Evolutionary conservation across 1,284 basidiomycete species (phyloP).

Genomic region (Malassezia cuniculi): DNA sequence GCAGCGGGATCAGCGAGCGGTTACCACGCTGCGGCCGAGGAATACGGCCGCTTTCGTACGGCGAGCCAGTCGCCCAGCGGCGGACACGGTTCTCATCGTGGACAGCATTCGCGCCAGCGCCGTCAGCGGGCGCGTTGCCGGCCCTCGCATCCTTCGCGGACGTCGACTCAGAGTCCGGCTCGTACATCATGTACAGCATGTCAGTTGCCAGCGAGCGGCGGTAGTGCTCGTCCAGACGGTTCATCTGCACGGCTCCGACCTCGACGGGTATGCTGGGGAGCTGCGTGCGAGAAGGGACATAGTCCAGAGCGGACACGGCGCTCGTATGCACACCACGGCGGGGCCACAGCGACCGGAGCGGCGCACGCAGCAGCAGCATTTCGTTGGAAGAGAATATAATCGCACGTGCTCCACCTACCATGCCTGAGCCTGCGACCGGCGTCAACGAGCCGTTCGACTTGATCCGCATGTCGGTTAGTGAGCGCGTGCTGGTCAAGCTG

Average conservation of each 20-base stretch:
- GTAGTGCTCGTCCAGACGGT: slow-evolving; percentile 74
- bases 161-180: slow-evolving; percentile 27
- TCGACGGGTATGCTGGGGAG: slow-evolving; percentile 24
- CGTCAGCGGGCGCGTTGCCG: not conserved
- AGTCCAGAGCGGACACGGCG: not conserved
- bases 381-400: not conserved
- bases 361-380: slow-evolving; percentile 1
- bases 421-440: slow-evolving; percentile 11
- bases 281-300: slow-evolving; percentile 19
- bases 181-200: slow-evolving; percentile 89
- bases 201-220: slow-evolving; percentile 67
- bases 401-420: not conserved
- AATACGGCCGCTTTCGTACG: slow-evolving; percentile 61
- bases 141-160: slow-evolving; percentile 12
- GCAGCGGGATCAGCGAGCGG: slow-evolving; percentile 26
- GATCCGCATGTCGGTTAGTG: slow-evolving; percentile 83
- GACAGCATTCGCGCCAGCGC: not conserved
- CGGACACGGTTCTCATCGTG: slow-evolving; percentile 46
- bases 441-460: slow-evolving; percentile 95
- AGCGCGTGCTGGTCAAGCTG: slow-evolving; percentile 91
- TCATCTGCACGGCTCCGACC: slow-evolving; percentile 55
- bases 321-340: not conserved
- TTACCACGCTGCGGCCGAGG: slow-evolving; percentile 60
- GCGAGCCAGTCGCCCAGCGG: slow-evolving; percentile 62
- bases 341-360: not conserved